Conservation (phyloP, 345 rosid species). For the Kandelia obovata region DNA sequence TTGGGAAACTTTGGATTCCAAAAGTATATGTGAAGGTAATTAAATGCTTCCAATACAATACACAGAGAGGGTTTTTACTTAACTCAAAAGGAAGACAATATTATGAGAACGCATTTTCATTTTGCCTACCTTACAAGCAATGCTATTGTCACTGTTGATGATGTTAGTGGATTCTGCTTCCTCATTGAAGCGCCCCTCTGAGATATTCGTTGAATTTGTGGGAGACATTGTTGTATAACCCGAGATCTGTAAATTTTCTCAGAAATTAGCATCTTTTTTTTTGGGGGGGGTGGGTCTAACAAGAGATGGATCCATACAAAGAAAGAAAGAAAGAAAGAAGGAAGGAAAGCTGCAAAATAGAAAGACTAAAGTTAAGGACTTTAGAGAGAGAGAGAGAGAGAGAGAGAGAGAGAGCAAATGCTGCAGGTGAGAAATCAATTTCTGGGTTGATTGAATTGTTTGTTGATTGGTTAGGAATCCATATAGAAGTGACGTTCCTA, state of each 20-base stretch:
- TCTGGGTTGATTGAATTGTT: too few relatives aligned
- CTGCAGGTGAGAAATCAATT: too few relatives aligned
- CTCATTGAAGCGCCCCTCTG: not conserved
- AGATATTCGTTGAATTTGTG: slow-evolving; percentile 25
- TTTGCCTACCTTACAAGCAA: slow-evolving; percentile 44
- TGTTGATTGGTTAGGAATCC: too few relatives aligned
- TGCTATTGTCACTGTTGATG: slow-evolving; percentile 18
- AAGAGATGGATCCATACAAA: too few relatives aligned
- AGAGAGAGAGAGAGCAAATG: too few relatives aligned
- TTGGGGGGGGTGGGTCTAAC: too few relatives aligned
- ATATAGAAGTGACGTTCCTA: too few relatives aligned
- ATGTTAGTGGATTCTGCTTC: slow-evolving; percentile 37
- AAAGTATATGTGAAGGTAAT: slow-evolving; percentile 9
- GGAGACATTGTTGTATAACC: slow-evolving; percentile 35
- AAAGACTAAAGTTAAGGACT: too few relatives aligned
- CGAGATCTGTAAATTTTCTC: slow-evolving; percentile 35
- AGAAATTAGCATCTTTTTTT: not conserved
- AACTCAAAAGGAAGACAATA: not conserved
- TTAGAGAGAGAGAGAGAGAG: too few relatives aligned
- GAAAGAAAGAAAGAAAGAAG: too few relatives aligned
- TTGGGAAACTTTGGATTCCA: slow-evolving; percentile 45
- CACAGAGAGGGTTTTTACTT: not conserved
- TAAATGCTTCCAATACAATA: not conserved
- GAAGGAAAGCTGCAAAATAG: too few relatives aligned
- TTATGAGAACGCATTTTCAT: not conserved